Base-by-base conservation (phyloP, 1,139 yeast genomes). In the Yamadazyma sp. region DNA sequence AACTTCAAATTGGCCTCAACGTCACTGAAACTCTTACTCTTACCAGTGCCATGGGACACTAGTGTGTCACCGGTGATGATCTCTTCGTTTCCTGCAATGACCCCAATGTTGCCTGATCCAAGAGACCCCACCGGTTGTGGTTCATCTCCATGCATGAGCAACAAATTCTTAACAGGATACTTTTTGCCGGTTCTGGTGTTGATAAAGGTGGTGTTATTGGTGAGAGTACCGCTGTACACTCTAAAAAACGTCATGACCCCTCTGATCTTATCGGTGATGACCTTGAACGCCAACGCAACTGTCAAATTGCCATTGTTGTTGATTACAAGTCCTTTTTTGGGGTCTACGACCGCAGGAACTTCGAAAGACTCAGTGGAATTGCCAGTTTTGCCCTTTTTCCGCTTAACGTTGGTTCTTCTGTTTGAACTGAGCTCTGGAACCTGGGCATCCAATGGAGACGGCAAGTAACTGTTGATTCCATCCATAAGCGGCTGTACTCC, bases 401-500 rank as follows among this genome's bases (percentile, higher is more conserved):
- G 51, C 15, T 33, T 37, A 26, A 41, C 40, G n/a, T 34, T 39
- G 3, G 39, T 37, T 39, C 39, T 41, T 29, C 40, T 46, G 17
- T 42, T 35, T 11, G 52, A 48, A 3, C 59, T 51, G 3, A 83
- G 70, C 33, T 76, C 79, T 0, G 95, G 95, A 2, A 75, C 50
- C 0, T 60, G 58, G 0, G 76, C 69, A 46, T 89, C 90, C 3
- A 74, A 47, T 1, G 98, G 97, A 1, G 92, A 78, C 0, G 99
- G 98, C 25, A 94, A 67, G 52, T 76, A 92, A 38, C 76, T 74
- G 1, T 80, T 72, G 12, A 90, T 72, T 0, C 95, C 90, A 57
- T 92, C 98, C 63, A 92, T 65, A 39, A 94, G 65, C 0, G 97
- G 97, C 56, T 92, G 98, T 2, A 92, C 95, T 11, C 98, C 98